phyloP scores from a whole-genome alignment of 371 early-diverging fungal species.

The Apophysomyces variabilis region DNA sequence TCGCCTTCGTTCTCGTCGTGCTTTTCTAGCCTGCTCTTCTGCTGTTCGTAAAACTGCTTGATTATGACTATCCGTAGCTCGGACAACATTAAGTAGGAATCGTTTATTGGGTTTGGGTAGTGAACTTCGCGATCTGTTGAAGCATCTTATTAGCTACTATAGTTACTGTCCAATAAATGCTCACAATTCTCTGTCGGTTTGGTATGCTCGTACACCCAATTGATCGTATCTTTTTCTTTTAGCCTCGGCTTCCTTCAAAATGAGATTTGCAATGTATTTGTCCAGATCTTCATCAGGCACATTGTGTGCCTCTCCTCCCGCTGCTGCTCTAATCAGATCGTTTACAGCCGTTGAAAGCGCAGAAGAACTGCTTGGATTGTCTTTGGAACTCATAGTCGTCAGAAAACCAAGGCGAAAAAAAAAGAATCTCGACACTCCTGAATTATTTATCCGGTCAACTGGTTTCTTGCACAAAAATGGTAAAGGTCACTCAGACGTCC shows the following conservation, averaged over 20 bases:
- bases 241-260: conserved; percentile 63
- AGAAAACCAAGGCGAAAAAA: neutral
- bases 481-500: too few species aligned
- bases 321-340: conserved; percentile 59
- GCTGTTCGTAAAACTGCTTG: conserved; percentile 62
- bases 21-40: conserved; percentile 48
- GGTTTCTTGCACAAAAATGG: too few species aligned
- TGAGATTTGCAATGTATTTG: conserved; percentile 71
- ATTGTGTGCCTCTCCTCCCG: conserved; percentile 53
- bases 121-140: conserved; percentile 12
- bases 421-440: neutral
- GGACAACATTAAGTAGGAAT: conserved; percentile 71
- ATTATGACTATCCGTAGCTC: conserved; percentile 75
- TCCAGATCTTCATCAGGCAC: conserved; percentile 69
- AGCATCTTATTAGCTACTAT: conserved; percentile 5
- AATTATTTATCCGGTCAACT: too few species aligned
- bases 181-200: conserved; percentile 35
- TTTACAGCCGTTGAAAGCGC: conserved; percentile 51
- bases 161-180: neutral
- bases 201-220: conserved; percentile 58
- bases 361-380: conserved; percentile 11
- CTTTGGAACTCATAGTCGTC: neutral
- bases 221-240: conserved; percentile 49
- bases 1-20: conserved; percentile 16
- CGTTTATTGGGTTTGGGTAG: conserved; percentile 54